Evolutionary conservation across 768 basidiomycete species (phyloP), one percentile per base, ranked within the genome.

Genomic region (Auriscalpium orientale): DNA sequence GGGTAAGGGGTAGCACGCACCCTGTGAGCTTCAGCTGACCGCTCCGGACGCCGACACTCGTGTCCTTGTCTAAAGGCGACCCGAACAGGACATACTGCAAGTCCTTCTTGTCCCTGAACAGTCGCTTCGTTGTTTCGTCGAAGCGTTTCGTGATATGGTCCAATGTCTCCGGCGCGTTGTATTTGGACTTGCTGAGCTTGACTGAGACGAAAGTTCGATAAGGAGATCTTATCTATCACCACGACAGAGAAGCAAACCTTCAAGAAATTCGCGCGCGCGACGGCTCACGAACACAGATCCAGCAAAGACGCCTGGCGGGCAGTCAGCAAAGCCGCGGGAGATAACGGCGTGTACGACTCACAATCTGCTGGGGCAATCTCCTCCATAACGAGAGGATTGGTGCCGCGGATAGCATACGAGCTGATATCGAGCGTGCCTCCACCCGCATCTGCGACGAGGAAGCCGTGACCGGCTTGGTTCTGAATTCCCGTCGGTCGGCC

Each of bases 341-440:
- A 13, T 33, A 18, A 49, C 33, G 44, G 13, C 16, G 36, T 33
- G 3, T 16, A 45, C 36, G 34, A 71, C 82, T 57, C 59, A 86
- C 88, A 91, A 68, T 91, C 88, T 11, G 88, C 86, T 22, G 88
- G 88, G 3, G 88, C 88, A 61, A 89, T 82, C 70, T 91, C 88
- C 66, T 91, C 88, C 62, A 91, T 89, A 15, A 85, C 80, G 15
- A 90, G 78, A 0, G 88, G 88, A 22, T 76, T 68, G 3, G 84
- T 83, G 50, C 77, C 83, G 8, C 82, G 81, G 52, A 90, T 85
- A 1, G 82, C 86, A 60, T 91, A 91, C 5, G 88, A 83, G 59
- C 85, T 87, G 62, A 91, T 86, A 66, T 91, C 88, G 48, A 90
- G 76, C 0, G 88, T 91, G 44, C 88, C 88, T 53, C 88, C 88